phyloP scores from a whole-genome alignment of 2,329 filamentous ascomycete species.

The Camillea tinctor region DNA sequence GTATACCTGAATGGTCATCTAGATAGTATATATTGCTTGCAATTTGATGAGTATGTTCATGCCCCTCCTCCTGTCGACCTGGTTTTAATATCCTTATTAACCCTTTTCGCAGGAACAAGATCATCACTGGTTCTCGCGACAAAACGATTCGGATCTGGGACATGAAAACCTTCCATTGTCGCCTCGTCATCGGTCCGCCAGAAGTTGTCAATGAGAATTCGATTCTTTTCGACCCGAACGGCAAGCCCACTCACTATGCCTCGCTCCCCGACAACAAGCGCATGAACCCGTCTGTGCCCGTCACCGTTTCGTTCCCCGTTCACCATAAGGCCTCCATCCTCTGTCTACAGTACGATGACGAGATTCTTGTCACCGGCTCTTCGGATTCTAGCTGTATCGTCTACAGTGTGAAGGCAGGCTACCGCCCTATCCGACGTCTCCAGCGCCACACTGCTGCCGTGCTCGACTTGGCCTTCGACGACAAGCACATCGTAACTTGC shows the following conservation, averaged over 20 bases:
- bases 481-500: conserved; percentile 91
- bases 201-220: conserved; percentile 55
- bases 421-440: conserved; percentile 76
- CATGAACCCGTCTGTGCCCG: conserved; percentile 48
- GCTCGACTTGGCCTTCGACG: conserved; percentile 89
- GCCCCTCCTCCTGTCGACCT: neutral
- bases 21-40: conserved; percentile 96
- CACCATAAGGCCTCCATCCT: conserved; percentile 92
- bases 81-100: conserved; percentile 32
- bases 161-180: conserved; percentile 81
- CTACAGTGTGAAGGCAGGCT: conserved; percentile 78
- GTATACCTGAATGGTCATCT: conserved; percentile 91
- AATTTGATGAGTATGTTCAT: conserved; percentile 83
- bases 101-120: conserved; percentile 68
- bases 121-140: conserved; percentile 94
- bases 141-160: conserved; percentile 97
- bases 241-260: conserved; percentile 54
- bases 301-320: conserved; percentile 54
- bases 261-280: conserved; percentile 50
- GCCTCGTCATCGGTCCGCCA: conserved; percentile 80
- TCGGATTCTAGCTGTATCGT: conserved; percentile 91
- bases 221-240: conserved; percentile 52
- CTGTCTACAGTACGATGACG: conserved; percentile 90
- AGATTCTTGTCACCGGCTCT: conserved; percentile 91
- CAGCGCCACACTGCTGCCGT: conserved; percentile 81